phyloP scores from a whole-genome alignment of 139 green algal species.

The Coccomyxa sp. region DNA sequence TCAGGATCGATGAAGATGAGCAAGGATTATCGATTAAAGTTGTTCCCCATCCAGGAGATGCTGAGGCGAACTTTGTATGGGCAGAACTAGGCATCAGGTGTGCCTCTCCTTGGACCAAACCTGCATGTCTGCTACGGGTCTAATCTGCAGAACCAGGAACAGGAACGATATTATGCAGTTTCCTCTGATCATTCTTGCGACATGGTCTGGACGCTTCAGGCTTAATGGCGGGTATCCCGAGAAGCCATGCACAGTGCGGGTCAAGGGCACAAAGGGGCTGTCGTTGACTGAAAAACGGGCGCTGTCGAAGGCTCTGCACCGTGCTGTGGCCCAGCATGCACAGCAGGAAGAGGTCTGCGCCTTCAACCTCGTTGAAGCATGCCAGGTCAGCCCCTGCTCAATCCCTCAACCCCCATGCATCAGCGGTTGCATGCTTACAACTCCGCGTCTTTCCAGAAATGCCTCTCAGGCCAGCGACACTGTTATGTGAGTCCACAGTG shows the following conservation, averaged over 20 bases:
- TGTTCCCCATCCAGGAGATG: slow-evolving; percentile 52
- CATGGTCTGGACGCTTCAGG: not conserved
- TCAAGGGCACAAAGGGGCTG: slow-evolving; percentile 18
- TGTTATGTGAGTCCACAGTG: not conserved
- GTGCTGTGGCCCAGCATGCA: slow-evolving; percentile 25
- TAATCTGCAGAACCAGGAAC: too few relatives aligned
- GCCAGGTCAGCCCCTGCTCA: slow-evolving; percentile 11
- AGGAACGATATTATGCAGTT: not conserved
- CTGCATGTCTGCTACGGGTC: too few relatives aligned
- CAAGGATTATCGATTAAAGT: slow-evolving; percentile 50
- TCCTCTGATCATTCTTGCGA: not conserved
- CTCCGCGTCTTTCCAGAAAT: not conserved
- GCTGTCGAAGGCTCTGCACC: slow-evolving; percentile 42
- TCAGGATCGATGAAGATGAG: slow-evolving; percentile 21
- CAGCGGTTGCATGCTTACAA: too few relatives aligned
- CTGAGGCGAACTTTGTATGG: slow-evolving; percentile 46
- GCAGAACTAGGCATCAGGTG: slow-evolving; percentile 46
- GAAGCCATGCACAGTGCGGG: slow-evolving; percentile 18
- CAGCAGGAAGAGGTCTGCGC: slow-evolving; percentile 42
- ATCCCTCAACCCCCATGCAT: not conserved
- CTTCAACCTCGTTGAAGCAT: slow-evolving; percentile 59
- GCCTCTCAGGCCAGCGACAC: not conserved
- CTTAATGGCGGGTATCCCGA: not conserved
- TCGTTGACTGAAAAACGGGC: slow-evolving; percentile 1
- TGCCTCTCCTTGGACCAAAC: too few relatives aligned